Evolutionary conservation across 169 alveolate genomes (phyloP).

Genomic region (Plasmodium vivax): DNA sequence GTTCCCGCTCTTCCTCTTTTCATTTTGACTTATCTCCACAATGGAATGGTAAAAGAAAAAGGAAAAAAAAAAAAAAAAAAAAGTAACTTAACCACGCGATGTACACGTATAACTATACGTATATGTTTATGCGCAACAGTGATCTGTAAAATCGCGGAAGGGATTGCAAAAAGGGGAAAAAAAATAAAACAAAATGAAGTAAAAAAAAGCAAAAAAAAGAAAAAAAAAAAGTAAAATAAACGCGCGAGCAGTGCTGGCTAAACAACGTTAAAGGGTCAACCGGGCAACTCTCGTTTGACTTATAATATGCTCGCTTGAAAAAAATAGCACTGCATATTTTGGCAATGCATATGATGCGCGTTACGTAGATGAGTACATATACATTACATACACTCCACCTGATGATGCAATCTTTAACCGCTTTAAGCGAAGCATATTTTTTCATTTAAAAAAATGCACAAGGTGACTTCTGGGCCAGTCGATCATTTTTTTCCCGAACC

Average conservation of each 20-base stretch:
- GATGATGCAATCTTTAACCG: neutral
- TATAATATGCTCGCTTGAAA: neutral
- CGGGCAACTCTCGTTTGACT: neutral
- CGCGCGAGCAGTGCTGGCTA: neutral
- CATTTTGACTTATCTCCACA: conserved; percentile 36
- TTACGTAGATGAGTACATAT: neutral
- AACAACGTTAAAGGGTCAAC: neutral
- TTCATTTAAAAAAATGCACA: neutral
- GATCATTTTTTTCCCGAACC: neutral
- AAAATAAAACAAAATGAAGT: too few relatives aligned
- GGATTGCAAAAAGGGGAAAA: neutral
- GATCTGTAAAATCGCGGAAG: neutral
- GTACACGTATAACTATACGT: neutral
- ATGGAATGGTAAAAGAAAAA: neutral
- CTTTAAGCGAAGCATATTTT: neutral
- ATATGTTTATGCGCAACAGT: neutral
- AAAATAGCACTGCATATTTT: neutral
- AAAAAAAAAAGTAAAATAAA: too few relatives aligned
- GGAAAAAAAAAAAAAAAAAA: neutral
- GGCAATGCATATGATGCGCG: neutral
- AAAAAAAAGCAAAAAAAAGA: too few relatives aligned
- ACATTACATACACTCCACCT: neutral
- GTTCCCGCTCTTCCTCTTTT: conserved; percentile 86
- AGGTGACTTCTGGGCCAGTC: neutral
- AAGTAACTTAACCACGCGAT: neutral